Percentiles rank a stretch among this genome's conserved stretches.
Evolutionary conservation across 352 stramenopile species (phyloP).

Genomic region (Phytophthora sansomeana): DNA sequence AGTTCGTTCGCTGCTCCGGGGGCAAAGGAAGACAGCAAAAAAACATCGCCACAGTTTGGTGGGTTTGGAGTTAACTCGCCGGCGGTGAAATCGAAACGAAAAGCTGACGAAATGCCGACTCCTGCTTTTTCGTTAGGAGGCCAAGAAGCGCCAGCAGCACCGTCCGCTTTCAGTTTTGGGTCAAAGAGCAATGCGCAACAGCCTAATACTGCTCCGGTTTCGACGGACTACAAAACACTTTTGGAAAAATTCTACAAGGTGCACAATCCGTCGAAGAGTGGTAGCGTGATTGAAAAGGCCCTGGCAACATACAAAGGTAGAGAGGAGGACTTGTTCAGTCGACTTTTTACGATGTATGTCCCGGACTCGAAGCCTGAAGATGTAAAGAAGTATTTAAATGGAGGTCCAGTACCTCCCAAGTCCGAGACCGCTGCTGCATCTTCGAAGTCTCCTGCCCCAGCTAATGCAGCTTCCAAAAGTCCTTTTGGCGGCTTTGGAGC

Average conservation of each 20-base stretch:
- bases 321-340: slow-evolving; percentile 68
- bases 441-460: slow-evolving; percentile 27
- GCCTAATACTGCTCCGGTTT: slow-evolving; percentile 11
- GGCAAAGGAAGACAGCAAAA: slow-evolving; percentile 9
- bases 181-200: slow-evolving; percentile 21
- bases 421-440: slow-evolving; percentile 5
- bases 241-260: slow-evolving; percentile 74
- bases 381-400: slow-evolving; percentile 69
- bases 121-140: slow-evolving; percentile 40
- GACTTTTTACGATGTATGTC: slow-evolving; percentile 71
- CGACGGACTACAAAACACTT: slow-evolving; percentile 55
- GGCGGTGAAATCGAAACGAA: slow-evolving; percentile 31
- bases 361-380: slow-evolving; percentile 60
- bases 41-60: slow-evolving; percentile 13
- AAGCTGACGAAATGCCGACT: slow-evolving; percentile 14
- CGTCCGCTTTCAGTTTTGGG: slow-evolving; percentile 38
- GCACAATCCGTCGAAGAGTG: slow-evolving; percentile 60
- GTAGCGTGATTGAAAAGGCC: slow-evolving; percentile 56
- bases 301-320: slow-evolving; percentile 60
- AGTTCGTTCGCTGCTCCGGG: slow-evolving; percentile 16
- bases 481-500: slow-evolving; percentile 30
- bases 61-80: slow-evolving; percentile 32
- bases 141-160: slow-evolving; percentile 30
- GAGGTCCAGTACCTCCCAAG: slow-evolving; percentile 61
- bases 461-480: slow-evolving; percentile 27